phyloP scores from a whole-genome alignment of 805 yeast genomes.

The Teunomyces cretensis region DNA sequence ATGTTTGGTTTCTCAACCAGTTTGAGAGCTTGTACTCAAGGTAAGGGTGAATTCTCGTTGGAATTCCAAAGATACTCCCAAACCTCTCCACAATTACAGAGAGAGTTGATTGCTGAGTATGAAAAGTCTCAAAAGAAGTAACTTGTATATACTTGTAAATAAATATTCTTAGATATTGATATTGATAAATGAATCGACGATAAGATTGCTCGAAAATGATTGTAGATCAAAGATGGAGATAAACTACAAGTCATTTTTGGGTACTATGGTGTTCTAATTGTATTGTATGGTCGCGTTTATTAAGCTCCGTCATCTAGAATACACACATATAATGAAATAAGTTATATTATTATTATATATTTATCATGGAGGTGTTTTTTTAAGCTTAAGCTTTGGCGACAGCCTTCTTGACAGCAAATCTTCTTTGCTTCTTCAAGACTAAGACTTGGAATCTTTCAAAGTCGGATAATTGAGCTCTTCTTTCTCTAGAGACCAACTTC shows the following conservation, averaged over 20 bases:
- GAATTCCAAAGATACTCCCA: slow-evolving; percentile 94
- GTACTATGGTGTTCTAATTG: neutral
- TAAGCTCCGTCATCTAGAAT: slow-evolving; percentile 18
- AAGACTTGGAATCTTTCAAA: slow-evolving; percentile 99
- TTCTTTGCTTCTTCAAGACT: slow-evolving; percentile 96
- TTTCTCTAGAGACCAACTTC: slow-evolving; percentile 93
- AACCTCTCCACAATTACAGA: slow-evolving; percentile 86
- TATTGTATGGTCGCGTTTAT: neutral
- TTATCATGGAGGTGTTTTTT: slow-evolving; percentile 9
- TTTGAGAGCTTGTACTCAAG: slow-evolving; percentile 95
- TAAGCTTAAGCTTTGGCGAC: slow-evolving; percentile 83
- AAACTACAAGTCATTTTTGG: too few relatives aligned
- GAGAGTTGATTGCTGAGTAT: slow-evolving; percentile 81
- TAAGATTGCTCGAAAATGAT: too few relatives aligned
- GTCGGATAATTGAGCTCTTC: slow-evolving; percentile 90
- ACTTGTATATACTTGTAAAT: slow-evolving; percentile 4
- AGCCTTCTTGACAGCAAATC: slow-evolving; percentile 92
- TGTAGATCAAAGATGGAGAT: too few relatives aligned
- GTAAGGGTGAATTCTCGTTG: slow-evolving; percentile 96
- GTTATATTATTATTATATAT: slow-evolving; percentile 13
- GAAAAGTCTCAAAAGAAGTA: slow-evolving; percentile 29
- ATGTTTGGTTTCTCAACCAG: slow-evolving; percentile 97
- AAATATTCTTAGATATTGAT: neutral
- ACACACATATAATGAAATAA: slow-evolving; percentile 20
- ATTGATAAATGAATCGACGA: too few relatives aligned